Percentiles rank a stretch among this genome's conserved stretches.
These are phyloP conservation scores for Colletotrichum siamense DNA, from an alignment of 2,329 filamentous ascomycete species.

Conservation along the genomic window DNA sequence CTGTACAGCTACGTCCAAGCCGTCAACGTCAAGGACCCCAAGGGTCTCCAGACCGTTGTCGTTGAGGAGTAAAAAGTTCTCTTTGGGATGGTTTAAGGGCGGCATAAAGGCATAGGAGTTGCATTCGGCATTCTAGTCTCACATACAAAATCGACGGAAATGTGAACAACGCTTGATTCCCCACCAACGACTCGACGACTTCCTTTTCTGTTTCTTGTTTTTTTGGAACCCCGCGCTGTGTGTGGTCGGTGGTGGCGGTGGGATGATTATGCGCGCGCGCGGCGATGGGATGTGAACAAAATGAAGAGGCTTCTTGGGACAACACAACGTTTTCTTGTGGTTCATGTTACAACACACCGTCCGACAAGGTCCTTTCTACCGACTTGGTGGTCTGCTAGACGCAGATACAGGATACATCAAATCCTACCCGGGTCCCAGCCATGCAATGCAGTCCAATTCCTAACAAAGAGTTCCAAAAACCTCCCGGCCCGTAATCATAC, in stretches of 20 bases:
- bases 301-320: slow-evolving; percentile 5
- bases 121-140: slow-evolving; percentile 48
- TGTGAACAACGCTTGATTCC: slow-evolving; percentile 27
- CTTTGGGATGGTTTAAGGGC: slow-evolving; percentile 47
- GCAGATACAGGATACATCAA: slow-evolving; percentile 17
- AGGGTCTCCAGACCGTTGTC: slow-evolving; percentile 92
- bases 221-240: not conserved
- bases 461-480: slow-evolving; percentile 32
- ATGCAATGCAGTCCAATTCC: slow-evolving; percentile 37
- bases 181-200: slow-evolving; percentile 23
- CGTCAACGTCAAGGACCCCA: slow-evolving; percentile 99
- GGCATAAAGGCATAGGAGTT: slow-evolving; percentile 51
- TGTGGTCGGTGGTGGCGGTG: not conserved
- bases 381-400: slow-evolving; percentile 10
- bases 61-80: slow-evolving; percentile 71
- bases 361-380: slow-evolving; percentile 11
- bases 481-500: slow-evolving; percentile 28
- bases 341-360: not conserved
- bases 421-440: slow-evolving; percentile 8
- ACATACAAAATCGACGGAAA: slow-evolving; percentile 25
- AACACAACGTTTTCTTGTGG: not conserved
- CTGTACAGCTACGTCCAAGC: slow-evolving; percentile 99
- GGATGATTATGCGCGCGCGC: slow-evolving; percentile 6
- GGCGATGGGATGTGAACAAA: not conserved
- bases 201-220: slow-evolving; percentile 3